A percentile compares a stretch with the other conserved stretches of the same genome.
phyloP scores from a whole-genome alignment of 805 yeast genomes.

The Myxozyma melibiosi region DNA sequence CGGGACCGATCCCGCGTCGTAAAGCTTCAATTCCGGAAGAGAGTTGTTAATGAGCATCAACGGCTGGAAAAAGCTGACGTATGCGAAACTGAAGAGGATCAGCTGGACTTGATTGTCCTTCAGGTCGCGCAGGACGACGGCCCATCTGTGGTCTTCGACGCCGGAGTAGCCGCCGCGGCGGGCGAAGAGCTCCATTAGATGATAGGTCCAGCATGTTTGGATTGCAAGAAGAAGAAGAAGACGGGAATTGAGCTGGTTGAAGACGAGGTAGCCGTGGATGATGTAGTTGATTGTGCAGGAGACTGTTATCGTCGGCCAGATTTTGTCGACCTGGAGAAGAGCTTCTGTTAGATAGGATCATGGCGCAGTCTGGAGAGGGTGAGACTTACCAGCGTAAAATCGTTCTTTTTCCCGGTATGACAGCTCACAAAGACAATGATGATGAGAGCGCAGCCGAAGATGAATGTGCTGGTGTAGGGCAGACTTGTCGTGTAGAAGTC shows the following conservation, averaged over 20 bases:
- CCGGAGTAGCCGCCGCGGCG: conserved; percentile 24
- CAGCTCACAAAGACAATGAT: conserved; percentile 15
- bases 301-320: conserved; percentile 23
- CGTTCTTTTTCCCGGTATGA: conserved; percentile 14
- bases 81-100: conserved; percentile 8
- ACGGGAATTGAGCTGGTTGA: neutral
- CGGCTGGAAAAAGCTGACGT: conserved; percentile 16
- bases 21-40: conserved; percentile 4
- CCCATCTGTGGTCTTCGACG: conserved; percentile 19
- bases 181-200: conserved; percentile 12
- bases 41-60: conserved; percentile 14
- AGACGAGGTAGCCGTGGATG: conserved; percentile 8
- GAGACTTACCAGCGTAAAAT: conserved; percentile 13
- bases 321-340: conserved; percentile 17
- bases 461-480: conserved; percentile 11
- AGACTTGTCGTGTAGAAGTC: conserved; percentile 12
- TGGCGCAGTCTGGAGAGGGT: neutral
- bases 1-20: neutral
- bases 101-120: conserved; percentile 2
- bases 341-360: neutral
- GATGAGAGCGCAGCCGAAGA: neutral
- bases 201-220: conserved; percentile 17
- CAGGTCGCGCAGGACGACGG: conserved; percentile 6
- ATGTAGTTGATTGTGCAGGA: conserved; percentile 7
- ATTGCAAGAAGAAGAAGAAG: neutral